Evolutionary conservation across 2,329 filamentous ascomycete species (phyloP), one percentile per base, ranked within the genome.

Genomic region (Pseudopyrenochaeta lycopersici): DNA sequence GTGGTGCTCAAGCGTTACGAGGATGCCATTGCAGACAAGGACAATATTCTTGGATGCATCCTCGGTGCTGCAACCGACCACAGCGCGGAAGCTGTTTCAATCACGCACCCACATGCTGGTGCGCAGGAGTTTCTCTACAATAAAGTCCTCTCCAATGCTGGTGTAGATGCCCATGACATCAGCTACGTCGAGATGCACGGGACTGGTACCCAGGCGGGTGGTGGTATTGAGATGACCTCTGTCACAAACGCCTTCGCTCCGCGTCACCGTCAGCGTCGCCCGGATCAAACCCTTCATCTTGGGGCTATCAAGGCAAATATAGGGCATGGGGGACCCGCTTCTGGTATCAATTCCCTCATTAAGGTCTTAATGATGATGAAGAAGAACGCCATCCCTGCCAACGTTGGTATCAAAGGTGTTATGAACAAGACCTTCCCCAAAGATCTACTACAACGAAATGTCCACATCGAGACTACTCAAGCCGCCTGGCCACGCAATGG

Each of bases 221-320:
- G 73, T 36, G 40, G 46, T 1, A 52, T 40, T 0, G 70, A 74
- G 40, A 64, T 63, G 27, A 23, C 36, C 2, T 60, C 60, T 7
- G 61, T 73, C 7, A 31, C 39, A 11, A 18, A 48, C 10, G 50
- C 48, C 10, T 60, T 58, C 40, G 60, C 51, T 31, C 82, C 84
- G 18, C 77, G 79, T 48, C 74, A 81, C 60, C 77, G 78, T 36
- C 79, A 81, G 65, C 80, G 81, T 43, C 75, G 71, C 29, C 76
- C 80, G 9, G 80, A 82, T 31, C 71, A 83, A 71, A 77, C 80
- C 17, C 76, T 84, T 6, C 76, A 82, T 60, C 73, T 84, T n/a
- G 82, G 82, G 58, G 81, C 82, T 30, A 81, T 83, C 73, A 84
- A 84, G 67, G 81, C 82, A 42, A 84, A 84, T 59, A 80, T 84